Conservation (phyloP, 768 basidiomycete species). For the Panaeolus cyanescens region DNA sequence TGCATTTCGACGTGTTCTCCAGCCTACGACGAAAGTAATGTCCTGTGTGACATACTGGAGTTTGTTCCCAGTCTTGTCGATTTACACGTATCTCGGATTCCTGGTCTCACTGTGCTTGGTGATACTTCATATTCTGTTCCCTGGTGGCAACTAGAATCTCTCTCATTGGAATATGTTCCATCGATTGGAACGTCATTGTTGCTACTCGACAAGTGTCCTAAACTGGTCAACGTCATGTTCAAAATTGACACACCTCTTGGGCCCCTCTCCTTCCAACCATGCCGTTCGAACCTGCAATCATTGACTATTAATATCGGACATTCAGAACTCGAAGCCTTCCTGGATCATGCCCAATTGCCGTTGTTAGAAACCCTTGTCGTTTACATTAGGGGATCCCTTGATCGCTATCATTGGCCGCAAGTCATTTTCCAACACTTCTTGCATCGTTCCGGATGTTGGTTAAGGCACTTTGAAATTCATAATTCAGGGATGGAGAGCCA, state of each 20-base stretch:
- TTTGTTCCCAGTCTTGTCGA: conserved; percentile 28
- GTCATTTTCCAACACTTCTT: conserved; percentile 30
- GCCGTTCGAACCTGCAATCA: conserved; percentile 25
- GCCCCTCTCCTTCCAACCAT: conserved; percentile 18
- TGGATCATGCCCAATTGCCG: conserved; percentile 30
- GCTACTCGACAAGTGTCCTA: conserved; percentile 28
- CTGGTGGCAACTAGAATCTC: conserved; percentile 30
- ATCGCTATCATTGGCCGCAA: conserved; percentile 34
- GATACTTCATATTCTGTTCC: conserved; percentile 26
- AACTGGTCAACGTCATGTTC: conserved; percentile 26
- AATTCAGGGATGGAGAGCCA: conserved; percentile 31
- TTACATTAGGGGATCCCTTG: conserved; percentile 27
- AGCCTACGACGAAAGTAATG: conserved; percentile 28
- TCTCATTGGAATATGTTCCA: conserved; percentile 27
- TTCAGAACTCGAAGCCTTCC: conserved; percentile 28
- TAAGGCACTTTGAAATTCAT: conserved; percentile 29
- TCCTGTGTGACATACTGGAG: conserved; percentile 31
- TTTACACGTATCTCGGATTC: conserved; percentile 32
- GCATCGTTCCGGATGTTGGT: conserved; percentile 28
- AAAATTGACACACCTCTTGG: conserved; percentile 29
- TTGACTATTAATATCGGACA: conserved; percentile 31
- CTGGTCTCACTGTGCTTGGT: conserved; percentile 25
- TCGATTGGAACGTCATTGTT: conserved; percentile 27
- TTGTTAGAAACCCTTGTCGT: conserved; percentile 25
- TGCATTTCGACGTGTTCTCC: conserved; percentile 26